These are phyloP conservation scores for Ceratocystis papillata DNA, from an alignment of 2,329 filamentous ascomycete species.

Conservation along the genomic window DNA sequence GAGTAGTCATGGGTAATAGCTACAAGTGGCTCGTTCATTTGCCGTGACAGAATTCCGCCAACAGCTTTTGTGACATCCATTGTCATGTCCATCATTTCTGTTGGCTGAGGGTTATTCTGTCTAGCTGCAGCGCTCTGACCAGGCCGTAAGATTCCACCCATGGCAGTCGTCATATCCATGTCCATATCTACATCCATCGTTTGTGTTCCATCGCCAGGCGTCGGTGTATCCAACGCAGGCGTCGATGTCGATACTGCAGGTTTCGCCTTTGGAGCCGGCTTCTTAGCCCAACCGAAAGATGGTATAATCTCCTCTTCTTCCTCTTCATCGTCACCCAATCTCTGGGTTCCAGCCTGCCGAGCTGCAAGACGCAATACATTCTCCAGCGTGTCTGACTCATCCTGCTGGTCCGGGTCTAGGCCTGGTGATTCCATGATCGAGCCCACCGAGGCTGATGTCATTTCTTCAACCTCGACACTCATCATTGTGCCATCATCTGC, in stretches of 20 bases:
- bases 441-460: conserved; percentile 56
- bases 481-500: conserved; percentile 70
- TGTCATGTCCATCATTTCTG: conserved; percentile 71
- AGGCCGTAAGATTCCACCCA: conserved; percentile 38
- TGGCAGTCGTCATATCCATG: conserved; percentile 47
- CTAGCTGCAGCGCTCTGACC: neutral
- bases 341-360: conserved; percentile 61
- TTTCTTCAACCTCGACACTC: conserved; percentile 70
- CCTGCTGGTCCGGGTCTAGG: conserved; percentile 34
- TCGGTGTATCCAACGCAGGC: conserved; percentile 16
- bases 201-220: conserved; percentile 24
- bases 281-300: conserved; percentile 64
- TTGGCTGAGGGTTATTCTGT: conserved; percentile 26
- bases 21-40: conserved; percentile 26
- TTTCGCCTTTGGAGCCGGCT: conserved; percentile 29
- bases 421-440: conserved; percentile 50
- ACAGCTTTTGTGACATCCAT: conserved; percentile 88
- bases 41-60: conserved; percentile 59
- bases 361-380: conserved; percentile 67
- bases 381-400: conserved; percentile 62
- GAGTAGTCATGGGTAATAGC: conserved; percentile 31
- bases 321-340: conserved; percentile 38
- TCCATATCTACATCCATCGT: conserved; percentile 37
- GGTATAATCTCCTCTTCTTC: conserved; percentile 60
- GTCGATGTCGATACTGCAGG: conserved; percentile 20